These are phyloP conservation scores for Aphanocladium album DNA, from an alignment of 2,329 filamentous ascomycete species.

Conservation along the genomic window DNA sequence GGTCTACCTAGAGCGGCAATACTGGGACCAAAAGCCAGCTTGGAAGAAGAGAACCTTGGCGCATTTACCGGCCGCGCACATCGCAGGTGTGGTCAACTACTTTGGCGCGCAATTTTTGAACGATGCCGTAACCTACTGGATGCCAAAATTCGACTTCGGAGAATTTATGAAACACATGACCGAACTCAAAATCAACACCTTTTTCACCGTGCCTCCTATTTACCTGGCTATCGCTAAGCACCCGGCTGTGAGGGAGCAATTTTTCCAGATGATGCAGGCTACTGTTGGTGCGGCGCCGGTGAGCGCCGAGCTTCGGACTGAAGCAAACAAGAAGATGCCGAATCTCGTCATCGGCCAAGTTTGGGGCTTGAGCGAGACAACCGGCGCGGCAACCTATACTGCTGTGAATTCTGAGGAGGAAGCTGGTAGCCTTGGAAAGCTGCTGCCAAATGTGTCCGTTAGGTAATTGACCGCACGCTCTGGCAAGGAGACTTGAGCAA, in stretches of 20 bases:
- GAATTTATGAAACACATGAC: constrained; percentile 50
- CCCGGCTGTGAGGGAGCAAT: constrained; percentile 50
- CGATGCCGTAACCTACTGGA: constrained; percentile 54
- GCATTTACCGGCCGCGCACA: constrained; percentile 42
- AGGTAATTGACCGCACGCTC: constrained; percentile 17
- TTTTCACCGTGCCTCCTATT: constrained; percentile 58
- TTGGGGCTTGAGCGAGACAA: constrained; percentile 56
- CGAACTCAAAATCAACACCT: constrained; percentile 45
- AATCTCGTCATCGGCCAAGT: constrained; percentile 44
- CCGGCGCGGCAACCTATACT: constrained; percentile 42
- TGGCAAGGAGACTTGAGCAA: not conserved
- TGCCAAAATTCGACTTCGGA: constrained; percentile 53
- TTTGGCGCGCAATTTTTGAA: constrained; percentile 36
- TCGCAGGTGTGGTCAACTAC: constrained; percentile 42
- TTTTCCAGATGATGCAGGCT: constrained; percentile 43
- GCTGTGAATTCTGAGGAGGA: constrained; percentile 35
- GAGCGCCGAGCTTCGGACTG: constrained; percentile 47
- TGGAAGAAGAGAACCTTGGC: constrained; percentile 32
- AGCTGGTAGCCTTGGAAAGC: constrained; percentile 39
- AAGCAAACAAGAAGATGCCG: constrained; percentile 45
- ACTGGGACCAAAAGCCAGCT: constrained; percentile 22
- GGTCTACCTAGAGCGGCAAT: constrained; percentile 24
- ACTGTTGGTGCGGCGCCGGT: constrained; percentile 53
- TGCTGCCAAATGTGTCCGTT: constrained; percentile 26
- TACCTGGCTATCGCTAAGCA: constrained; percentile 55